Percentiles rank a stretch among this genome's conserved stretches.
Conservation (phyloP, 257 asterid genomes). For the Solanum piurae region DNA sequence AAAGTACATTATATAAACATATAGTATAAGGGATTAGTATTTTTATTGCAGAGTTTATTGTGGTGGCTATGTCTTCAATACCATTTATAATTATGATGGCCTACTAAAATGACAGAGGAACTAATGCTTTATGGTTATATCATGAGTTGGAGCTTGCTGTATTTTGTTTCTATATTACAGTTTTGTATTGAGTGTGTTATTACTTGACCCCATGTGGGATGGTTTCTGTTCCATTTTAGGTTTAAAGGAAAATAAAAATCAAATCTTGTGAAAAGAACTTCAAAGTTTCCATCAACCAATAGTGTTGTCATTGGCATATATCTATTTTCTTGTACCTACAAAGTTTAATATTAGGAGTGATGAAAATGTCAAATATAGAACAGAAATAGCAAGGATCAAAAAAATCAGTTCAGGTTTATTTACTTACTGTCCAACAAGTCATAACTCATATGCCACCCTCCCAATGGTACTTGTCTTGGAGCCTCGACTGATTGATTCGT, state of each 20-base stretch:
- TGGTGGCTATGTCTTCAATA: neutral
- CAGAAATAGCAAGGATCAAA: neutral
- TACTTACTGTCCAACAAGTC: neutral
- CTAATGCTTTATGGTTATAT: neutral
- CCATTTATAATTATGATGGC: neutral
- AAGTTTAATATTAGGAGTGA: neutral
- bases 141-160: slow-evolving; percentile 4
- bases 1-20: neutral
- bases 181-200: neutral
- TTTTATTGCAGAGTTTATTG: neutral
- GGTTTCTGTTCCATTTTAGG: neutral
- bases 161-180: neutral
- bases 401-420: neutral
- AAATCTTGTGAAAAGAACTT: neutral
- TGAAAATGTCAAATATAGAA: neutral
- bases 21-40: neutral
- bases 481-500: neutral
- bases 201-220: neutral
- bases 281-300: neutral
- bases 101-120: neutral
- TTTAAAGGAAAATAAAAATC: neutral
- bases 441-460: neutral
- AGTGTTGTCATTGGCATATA: neutral
- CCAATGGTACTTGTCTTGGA: neutral
- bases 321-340: neutral